Evolutionary conservation across 2,329 filamentous ascomycete species (phyloP), one percentile per base, ranked within the genome.

Genomic region (Tolypocladium ophioglossoides): DNA sequence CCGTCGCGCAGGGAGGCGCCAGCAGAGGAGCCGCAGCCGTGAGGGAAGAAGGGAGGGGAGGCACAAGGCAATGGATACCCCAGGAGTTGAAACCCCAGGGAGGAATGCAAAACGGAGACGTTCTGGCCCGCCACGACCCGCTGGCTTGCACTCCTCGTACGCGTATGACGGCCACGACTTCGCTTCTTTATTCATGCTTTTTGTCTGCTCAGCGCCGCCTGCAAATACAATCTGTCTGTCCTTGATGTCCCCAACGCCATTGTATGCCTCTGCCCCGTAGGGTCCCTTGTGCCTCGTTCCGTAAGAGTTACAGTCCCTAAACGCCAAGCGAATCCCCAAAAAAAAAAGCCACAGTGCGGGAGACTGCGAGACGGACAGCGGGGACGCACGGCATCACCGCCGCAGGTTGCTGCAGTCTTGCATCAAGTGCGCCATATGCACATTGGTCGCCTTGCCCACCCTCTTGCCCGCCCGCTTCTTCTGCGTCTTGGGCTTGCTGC

Each of bases 401-500:
- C 75, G 72, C 61, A 74, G 65, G 52, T 74, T 69, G 58, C 74
- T 78, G 65, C 76, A 91, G 66, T 92, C 88, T 72, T 90, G 85
- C 66, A 95, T 77, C 56, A 95, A 79, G 59, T 86, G 83, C 61
- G 79, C 78, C 90, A 96, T 95, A 68, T 96, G 91, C 32, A 83
- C 84, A 67, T 96, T 96, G 30, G 89, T 95, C 54, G 86, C 84
- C 78, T 91, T 94, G 60, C 87, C 88, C 44, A 83, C 82, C 56
- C 84, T 80, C 59, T 89, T 82, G 61, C 73, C 71, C 30, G 75
- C 74, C 47, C 83, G 77, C 68, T 88, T 89, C 72, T 89, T 87
- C 70, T 85, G 84, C 73, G 86, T 85, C 73, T 89, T 87, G 61
- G 84, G 72, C 66, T 80, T 83, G 56, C 16, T 41, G n/a, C 78